phyloP scores from a whole-genome alignment of 495 filamentous ascomycete genomes.

The Aspergillus asperescens region DNA sequence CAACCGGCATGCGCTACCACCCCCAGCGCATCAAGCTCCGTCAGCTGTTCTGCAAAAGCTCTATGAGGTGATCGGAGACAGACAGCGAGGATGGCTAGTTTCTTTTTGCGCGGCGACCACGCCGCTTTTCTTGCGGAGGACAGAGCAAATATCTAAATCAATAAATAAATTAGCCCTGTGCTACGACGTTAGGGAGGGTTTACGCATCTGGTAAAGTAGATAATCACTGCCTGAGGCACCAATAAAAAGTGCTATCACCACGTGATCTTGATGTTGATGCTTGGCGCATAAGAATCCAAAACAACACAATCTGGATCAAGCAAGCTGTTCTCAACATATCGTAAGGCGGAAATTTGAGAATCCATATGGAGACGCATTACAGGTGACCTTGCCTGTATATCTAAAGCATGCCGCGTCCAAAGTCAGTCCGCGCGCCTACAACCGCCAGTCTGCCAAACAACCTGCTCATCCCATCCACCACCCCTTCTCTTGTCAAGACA shows the following conservation, averaged over 20 bases:
- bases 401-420: constrained; percentile 38
- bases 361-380: not conserved
- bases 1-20: too few relatives aligned
- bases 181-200: too few relatives aligned
- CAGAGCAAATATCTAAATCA: too few relatives aligned
- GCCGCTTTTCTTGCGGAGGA: too few relatives aligned
- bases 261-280: constrained; percentile 11
- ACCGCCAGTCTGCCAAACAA: constrained; percentile 47
- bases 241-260: constrained; percentile 6
- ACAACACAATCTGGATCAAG: too few relatives aligned
- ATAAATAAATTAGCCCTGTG: too few relatives aligned
- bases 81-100: too few relatives aligned
- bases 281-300: not conserved
- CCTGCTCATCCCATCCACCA: constrained; percentile 58
- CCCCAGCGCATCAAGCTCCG: too few relatives aligned
- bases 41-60: too few relatives aligned
- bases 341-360: not conserved
- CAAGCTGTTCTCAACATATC: not conserved
- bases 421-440: constrained; percentile 41
- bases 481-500: constrained; percentile 57
- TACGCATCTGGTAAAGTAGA: too few relatives aligned
- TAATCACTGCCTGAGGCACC: not conserved
- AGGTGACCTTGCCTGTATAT: not conserved
- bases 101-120: too few relatives aligned
- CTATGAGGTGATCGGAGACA: too few relatives aligned